These are phyloP conservation scores for Trichocladium antarcticum DNA, from an alignment of 495 filamentous ascomycete species.

Conservation along the genomic window DNA sequence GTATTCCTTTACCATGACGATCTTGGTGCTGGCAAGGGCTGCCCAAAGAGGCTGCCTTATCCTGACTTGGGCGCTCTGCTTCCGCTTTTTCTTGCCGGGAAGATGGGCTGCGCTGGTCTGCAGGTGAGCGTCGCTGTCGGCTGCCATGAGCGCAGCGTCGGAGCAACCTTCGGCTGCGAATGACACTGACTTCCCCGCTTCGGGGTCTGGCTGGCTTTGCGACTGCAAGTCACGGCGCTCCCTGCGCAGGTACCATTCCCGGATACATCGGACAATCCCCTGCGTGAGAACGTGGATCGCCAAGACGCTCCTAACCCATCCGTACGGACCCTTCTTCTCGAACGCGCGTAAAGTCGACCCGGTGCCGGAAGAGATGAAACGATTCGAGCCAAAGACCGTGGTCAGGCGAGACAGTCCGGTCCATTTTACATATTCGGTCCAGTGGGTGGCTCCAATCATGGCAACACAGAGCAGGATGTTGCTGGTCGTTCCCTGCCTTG, in stretches of 20 bases:
- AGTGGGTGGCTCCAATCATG: slow-evolving; percentile 65
- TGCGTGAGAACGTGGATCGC: slow-evolving; percentile 88
- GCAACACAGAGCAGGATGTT: slow-evolving; percentile 67
- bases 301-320: slow-evolving; percentile 49
- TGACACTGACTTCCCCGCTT: slow-evolving; percentile 35
- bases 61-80: slow-evolving; percentile 78
- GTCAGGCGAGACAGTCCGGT: slow-evolving; percentile 33
- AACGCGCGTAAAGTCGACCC: slow-evolving; percentile 31
- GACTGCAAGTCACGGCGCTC: slow-evolving; percentile 40
- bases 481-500: slow-evolving; percentile 58
- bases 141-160: slow-evolving; percentile 36
- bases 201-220: slow-evolving; percentile 36
- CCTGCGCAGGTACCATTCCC: slow-evolving; percentile 47
- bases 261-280: slow-evolving; percentile 52
- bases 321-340: slow-evolving; percentile 41
- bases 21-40: slow-evolving; percentile 85
- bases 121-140: slow-evolving; percentile 35
- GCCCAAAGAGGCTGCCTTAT: slow-evolving; percentile 91
- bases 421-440: slow-evolving; percentile 45
- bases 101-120: slow-evolving; percentile 23
- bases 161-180: slow-evolving; percentile 23
- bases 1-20: slow-evolving; percentile 85
- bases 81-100: slow-evolving; percentile 68
- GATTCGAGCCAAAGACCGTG: slow-evolving; percentile 32
- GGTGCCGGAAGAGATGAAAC: slow-evolving; percentile 29